Conservation (phyloP, 441 rosid species). For the Capsella rubella region DNA sequence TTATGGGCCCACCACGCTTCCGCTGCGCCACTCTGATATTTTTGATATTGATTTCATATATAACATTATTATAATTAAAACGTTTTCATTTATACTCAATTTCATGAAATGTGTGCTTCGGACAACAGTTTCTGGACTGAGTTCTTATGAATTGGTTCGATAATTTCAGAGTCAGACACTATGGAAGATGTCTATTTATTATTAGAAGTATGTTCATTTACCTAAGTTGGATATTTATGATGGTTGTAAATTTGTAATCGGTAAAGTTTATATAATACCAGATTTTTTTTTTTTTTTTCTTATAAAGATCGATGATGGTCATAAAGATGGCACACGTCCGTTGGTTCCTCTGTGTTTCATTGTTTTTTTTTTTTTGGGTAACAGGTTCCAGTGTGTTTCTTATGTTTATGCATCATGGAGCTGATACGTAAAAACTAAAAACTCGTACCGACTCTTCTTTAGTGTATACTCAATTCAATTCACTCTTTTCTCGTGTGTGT, state of each 20-base stretch:
- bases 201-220: too few relatives aligned
- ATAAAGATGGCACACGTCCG: slow-evolving; percentile 67
- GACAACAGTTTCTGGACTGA: slow-evolving; percentile 95
- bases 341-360: slow-evolving; percentile 88
- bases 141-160: slow-evolving; percentile 71
- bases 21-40: slow-evolving; percentile 84
- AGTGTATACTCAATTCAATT: not conserved
- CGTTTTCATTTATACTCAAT: slow-evolving; percentile 65
- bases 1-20: slow-evolving; percentile 95
- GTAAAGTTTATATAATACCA: too few relatives aligned
- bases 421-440: slow-evolving; percentile 37
- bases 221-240: too few relatives aligned
- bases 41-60: rapidly evolving
- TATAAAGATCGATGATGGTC: slow-evolving; percentile 84
- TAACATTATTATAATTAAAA: slow-evolving; percentile 39
- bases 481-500: not conserved
- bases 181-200: too few relatives aligned
- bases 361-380: too few relatives aligned
- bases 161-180: too few relatives aligned
- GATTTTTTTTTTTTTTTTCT: slow-evolving; percentile 31
- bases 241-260: too few relatives aligned
- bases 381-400: slow-evolving; percentile 88
- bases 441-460: not conserved
- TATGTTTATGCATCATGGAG: slow-evolving; percentile 56
- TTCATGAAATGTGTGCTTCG: slow-evolving; percentile 92